These are phyloP conservation scores for Gigaspora rosea DNA, from an alignment of 192 early-diverging fungal species.

Conservation along the genomic window DNA sequence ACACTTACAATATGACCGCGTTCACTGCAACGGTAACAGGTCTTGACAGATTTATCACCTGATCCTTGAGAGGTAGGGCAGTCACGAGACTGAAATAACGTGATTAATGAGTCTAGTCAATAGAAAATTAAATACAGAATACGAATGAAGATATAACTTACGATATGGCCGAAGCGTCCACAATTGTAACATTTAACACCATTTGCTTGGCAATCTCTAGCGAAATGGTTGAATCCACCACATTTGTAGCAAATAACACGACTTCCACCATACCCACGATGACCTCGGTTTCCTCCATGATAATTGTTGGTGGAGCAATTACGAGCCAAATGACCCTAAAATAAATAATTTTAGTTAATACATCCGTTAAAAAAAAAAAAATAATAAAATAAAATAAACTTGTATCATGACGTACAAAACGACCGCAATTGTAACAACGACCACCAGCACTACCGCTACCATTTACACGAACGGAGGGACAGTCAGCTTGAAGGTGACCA, in stretches of 20 bases:
- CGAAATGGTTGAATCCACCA: constrained; percentile 55
- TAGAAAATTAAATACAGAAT: neutral
- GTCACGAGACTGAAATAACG: constrained; percentile 41
- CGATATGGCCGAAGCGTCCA: constrained; percentile 55
- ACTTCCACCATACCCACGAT: neutral
- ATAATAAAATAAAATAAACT: too few species aligned
- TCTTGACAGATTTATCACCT: constrained; percentile 39
- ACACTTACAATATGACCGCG: constrained; percentile 43
- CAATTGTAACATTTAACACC: constrained; percentile 61
- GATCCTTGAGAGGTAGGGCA: constrained; percentile 36
- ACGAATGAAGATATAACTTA: constrained; percentile 33
- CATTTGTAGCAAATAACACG: constrained; percentile 56
- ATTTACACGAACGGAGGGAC: constrained; percentile 41
- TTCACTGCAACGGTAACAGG: constrained; percentile 47
- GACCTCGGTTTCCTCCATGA: neutral
- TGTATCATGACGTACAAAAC: constrained; percentile 43
- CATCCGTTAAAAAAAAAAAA: too few species aligned
- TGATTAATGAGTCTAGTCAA: neutral
- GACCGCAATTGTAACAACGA: constrained; percentile 52
- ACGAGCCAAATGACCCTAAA: constrained; percentile 56
- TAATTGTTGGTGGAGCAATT: constrained; percentile 34
- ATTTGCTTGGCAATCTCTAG: constrained; percentile 54
- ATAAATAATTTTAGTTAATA: too few species aligned
- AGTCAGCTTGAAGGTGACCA: constrained; percentile 57
- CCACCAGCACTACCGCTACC: constrained; percentile 35